Evolutionary conservation across 2,329 filamentous ascomycete genomes (phyloP).

Genomic region (Colletotrichum gigasporum): DNA sequence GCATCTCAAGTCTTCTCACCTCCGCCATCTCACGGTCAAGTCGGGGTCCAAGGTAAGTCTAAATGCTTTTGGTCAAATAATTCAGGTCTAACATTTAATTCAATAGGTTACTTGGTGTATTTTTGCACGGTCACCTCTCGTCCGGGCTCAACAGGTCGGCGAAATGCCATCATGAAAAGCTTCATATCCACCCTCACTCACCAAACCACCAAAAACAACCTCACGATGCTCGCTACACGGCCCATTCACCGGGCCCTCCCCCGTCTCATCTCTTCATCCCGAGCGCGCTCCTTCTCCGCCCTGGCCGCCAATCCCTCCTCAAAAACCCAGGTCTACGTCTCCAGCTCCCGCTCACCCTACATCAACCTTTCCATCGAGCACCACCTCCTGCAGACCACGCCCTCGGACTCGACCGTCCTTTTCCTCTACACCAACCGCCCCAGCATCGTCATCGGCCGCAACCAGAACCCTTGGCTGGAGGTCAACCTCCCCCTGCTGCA

Average conservation of each 20-base stretch:
- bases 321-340: constrained; percentile 75
- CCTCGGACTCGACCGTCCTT: constrained; percentile 77
- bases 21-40: constrained; percentile 40
- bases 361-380: constrained; percentile 96
- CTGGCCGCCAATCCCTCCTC: constrained; percentile 52
- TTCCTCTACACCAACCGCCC: constrained; percentile 91
- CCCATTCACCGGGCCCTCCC: not conserved
- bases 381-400: constrained; percentile 80
- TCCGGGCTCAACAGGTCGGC: not conserved
- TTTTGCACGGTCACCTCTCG: too few species aligned
- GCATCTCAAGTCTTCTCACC: constrained; percentile 18
- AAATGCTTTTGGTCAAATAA: not conserved
- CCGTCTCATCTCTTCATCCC: not conserved
- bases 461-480: constrained; percentile 98
- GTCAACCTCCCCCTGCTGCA: constrained; percentile 74
- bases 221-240: constrained; percentile 1
- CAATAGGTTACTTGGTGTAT: not conserved
- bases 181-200: not conserved
- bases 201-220: not conserved
- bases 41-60: too few species aligned
- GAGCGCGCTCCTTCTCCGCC: constrained; percentile 23
- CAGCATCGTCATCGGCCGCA: constrained; percentile 90
- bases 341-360: constrained; percentile 76
- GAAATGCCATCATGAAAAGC: constrained; percentile 7
- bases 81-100: not conserved